Base-by-base conservation (phyloP, 208 protist genomes). In the Trypanosoma melophagium region DNA sequence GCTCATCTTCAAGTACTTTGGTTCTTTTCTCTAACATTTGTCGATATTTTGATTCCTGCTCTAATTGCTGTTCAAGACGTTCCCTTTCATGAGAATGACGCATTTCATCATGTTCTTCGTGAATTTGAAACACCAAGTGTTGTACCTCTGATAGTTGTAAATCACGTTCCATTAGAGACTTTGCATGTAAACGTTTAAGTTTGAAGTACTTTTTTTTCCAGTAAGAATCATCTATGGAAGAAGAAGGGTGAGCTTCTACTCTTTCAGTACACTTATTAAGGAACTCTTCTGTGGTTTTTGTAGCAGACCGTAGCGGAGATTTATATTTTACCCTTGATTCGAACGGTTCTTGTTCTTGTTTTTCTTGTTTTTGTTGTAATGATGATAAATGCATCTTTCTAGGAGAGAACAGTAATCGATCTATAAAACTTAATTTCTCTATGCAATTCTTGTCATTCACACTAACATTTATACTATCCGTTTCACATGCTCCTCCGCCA, bases 141-240 rank as follows among this genome's bases (percentile, higher is more conserved):
- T 81, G 78, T 35, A 87, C 82, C 54, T 84, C 79, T 13, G 58
- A 61, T 38, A 87, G 55, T 55, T 87, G 78, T 0, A 66, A 45
- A 16, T 79, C 76, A 35, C 67, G 74, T 28, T 71, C 70, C 4
- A 54, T 71, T 28, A 64, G 59, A 31, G 73, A 64, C 24, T 74
- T 60, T 24, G 66, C 53, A 59, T 82, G 76, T 12, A 45, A 24
- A 13, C 64, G 60, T 45, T 79, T 74, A 19, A 87, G 65, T 5
- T 74, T 71, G 21, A 66, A 67, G 66, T 84, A 87, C 25, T 77
- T 73, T 14, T 59, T 56, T 58, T 71, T 71, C 81, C 74, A 84
- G 35, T 62, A 60, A 28, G 12, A 35, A 12, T 74, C 69, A 50
- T 9, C 40, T 42, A 13, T 8, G 25, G 4, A 16, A 52, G 4